Base-by-base conservation (phyloP, 768 basidiomycete species). In the Rhizopogon sp. region DNA sequence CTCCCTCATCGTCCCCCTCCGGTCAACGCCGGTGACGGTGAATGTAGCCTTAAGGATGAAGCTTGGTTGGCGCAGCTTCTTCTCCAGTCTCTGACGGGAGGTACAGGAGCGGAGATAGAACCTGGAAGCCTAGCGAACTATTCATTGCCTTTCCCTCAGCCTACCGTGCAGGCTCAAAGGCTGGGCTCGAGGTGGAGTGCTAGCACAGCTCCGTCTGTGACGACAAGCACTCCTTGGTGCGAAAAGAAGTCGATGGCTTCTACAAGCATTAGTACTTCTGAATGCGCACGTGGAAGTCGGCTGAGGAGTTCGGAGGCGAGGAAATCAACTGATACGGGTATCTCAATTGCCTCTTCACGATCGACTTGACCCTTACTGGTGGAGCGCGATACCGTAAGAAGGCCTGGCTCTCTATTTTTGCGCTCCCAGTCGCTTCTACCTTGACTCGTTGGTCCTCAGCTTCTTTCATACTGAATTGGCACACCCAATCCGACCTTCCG, bases 121-220 rank as follows among this genome's bases (percentile, higher is more conserved):
- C 5, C 22, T 17, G 54, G 42, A 29, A 28, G n/a, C 9, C 53
- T 56, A 25, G 56, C 42, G 20, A 60, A 55, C 28, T 56, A 55
- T 5, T 42, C 39, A 1, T 51, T 62, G 25, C 56, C 56, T 28
- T 43, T 56, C 37, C 67, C 57, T 39, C 60, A 60, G 46, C 47
- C 41, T 25, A 22, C 33, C 13, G 58, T 57, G 5, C 62, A 71
- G 16, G n/a, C 56, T 9, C 64, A 58, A 20, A 37, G 35, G 5
- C 60, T 58, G 46, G 50, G 4, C 17, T 70, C 68, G 13, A 58
- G 70, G 31, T 70, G 68, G 68, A 70, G 68, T 53, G 56, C 66
- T n/a, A 63, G 68, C 39, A 70, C 68, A 9, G 56, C 64, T 39
- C 64, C 51, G 51, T 70, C 68, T 29, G 17, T 61, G 41, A 50